phyloP scores from a whole-genome alignment of 306 rosid species.

The Acmispon strigosus region DNA sequence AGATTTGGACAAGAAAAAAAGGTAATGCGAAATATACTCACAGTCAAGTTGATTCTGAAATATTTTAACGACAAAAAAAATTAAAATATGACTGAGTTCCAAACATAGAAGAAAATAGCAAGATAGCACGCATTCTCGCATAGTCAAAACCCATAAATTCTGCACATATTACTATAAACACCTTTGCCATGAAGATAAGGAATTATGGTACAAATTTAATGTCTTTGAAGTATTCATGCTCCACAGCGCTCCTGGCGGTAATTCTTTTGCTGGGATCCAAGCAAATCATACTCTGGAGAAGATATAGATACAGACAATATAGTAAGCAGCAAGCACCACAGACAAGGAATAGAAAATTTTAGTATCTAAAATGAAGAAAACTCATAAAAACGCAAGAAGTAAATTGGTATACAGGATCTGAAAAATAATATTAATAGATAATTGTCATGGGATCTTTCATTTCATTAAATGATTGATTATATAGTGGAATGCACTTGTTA shows the following conservation, averaged over 20 bases:
- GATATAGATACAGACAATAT: background rate
- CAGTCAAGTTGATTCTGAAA: conserved; percentile 25
- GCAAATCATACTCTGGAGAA: conserved; percentile 87
- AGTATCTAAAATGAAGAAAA: conserved; percentile 7
- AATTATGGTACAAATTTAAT: conserved; percentile 74
- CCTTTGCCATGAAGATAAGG: conserved; percentile 28
- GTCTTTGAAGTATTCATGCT: conserved; percentile 97
- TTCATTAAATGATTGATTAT: background rate
- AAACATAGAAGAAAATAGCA: conserved; percentile 4
- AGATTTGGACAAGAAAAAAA: background rate
- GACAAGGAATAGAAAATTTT: background rate
- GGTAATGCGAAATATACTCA: conserved; percentile 19
- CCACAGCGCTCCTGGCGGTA: conserved; percentile 87
- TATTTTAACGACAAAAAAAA: conserved; percentile 13
- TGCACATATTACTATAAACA: conserved; percentile 68
- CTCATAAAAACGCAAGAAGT: background rate
- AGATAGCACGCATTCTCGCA: conserved; percentile 56
- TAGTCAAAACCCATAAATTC: conserved; percentile 49
- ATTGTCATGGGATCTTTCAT: background rate
- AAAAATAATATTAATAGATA: too few species aligned
- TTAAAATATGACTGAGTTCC: conserved; percentile 16
- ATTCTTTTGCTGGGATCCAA: conserved; percentile 94
- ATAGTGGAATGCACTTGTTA: background rate
- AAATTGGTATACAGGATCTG: background rate
- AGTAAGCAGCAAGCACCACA: background rate